Base-by-base conservation (phyloP, 345 rosid species). In the Bruguiera parviflora region DNA sequence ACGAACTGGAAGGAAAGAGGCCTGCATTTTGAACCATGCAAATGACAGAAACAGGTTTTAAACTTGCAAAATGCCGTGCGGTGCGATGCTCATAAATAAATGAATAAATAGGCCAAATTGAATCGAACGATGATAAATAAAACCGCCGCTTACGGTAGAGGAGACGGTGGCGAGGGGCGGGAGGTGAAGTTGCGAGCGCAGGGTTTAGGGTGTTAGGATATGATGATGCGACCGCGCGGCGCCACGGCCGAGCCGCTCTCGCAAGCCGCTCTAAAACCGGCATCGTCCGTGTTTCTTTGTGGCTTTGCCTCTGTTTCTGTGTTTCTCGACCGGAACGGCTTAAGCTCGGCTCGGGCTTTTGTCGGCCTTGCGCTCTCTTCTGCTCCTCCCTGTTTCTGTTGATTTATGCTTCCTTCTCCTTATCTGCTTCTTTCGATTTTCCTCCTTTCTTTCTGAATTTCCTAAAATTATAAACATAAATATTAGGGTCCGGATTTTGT, bases 231-330 rank as follows among this genome's bases (percentile, higher is more conserved):
- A 73, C 61, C 22, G 73, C 22, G 49, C 87, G 79, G 18, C 49
- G 4, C 76, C 82, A 77, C 39, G 70, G 25, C 20, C 84, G 83
- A 47, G 78, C 74, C 58, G 83, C 62, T 69, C 76, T 80, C 56
- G 74, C 64, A 39, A 89, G 69, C 69, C 86, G 71, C 59, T 78
- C 64, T 2, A 80, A 57, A 68, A 74, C 61, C 63, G 84, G 79
- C 96, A 89, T 89, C 49, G 49, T 15, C 49, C 49, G 49, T 15
- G 15, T 11, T 43, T 43, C 49, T 43, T 3, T 43, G 49, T 43
- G 49, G 49, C 13, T 43, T 43, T 43, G 18, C 16, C 18, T 43
- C 49, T 13, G 49, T 43, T 13, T 43, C 49, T 43, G 49, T 13
- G 18, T 43, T 43, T 43, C 49, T 43, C 49, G 3, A 43, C 19